A percentile compares a stretch with the other conserved stretches of the same genome.
Evolutionary conservation across 164 flowering plant species (phyloP).

Genomic region (Magnolia kwangsiensis): DNA sequence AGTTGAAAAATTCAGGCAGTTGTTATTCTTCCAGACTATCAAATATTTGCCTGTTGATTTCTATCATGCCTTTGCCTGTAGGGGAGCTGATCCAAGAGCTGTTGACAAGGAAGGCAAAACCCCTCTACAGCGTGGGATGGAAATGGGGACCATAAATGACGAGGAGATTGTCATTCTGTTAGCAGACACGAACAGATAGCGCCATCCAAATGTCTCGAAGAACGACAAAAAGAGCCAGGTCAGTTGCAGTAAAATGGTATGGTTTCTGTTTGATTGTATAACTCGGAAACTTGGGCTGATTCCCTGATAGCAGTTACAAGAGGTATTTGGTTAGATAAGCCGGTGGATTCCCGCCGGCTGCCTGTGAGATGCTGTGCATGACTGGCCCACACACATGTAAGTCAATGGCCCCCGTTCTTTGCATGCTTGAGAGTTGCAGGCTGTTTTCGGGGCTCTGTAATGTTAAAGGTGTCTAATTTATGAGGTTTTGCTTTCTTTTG

Average conservation of each 20-base stretch:
- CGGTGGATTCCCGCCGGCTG: constrained; percentile 10
- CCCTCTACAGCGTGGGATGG: constrained; percentile 44
- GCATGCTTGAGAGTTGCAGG: constrained; percentile 10
- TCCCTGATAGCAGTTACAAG: constrained; percentile 12
- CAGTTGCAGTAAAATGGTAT: constrained; percentile 6
- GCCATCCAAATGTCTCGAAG: background rate
- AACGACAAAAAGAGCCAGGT: constrained; percentile 1
- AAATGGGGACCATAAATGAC: constrained; percentile 42
- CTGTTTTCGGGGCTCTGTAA: constrained; percentile 15
- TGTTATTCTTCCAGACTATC: no score
- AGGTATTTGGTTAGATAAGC: constrained; percentile 9
- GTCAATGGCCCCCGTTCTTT: constrained; percentile 4
- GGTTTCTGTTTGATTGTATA: constrained; percentile 19
- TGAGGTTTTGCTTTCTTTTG: constrained; percentile 15
- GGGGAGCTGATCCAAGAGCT: constrained; percentile 67
- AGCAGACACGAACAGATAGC: constrained; percentile 52
- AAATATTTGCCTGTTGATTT: background rate
- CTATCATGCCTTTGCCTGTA: constrained; percentile 22
- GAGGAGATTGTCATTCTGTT: constrained; percentile 53
- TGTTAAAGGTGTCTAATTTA: constrained; percentile 16
- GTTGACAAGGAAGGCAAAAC: constrained; percentile 53
- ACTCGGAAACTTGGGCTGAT: constrained; percentile 16
- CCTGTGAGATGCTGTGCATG: constrained; percentile 1
- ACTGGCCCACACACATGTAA: background rate
- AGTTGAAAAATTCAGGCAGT: no score